phyloP scores from a whole-genome alignment of 495 filamentous ascomycete species.

The Aspergillus diversus region DNA sequence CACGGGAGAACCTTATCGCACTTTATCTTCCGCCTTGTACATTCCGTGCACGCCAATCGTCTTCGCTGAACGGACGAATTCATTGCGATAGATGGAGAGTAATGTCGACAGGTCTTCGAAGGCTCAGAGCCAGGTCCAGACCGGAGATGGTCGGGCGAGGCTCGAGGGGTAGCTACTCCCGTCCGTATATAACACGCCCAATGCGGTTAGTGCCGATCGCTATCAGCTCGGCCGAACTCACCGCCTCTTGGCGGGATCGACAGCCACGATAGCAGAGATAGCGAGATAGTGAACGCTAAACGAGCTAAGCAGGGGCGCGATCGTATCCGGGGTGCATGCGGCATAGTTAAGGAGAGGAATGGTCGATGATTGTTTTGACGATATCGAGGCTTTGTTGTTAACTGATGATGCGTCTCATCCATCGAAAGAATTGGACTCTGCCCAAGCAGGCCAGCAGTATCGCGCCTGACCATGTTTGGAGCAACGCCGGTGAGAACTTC shows the following conservation, averaged over 20 bases:
- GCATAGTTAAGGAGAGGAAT: background rate
- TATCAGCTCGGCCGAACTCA: conserved; percentile 10
- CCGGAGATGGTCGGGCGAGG: background rate
- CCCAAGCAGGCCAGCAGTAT: conserved; percentile 20
- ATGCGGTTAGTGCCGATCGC: background rate
- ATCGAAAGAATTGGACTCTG: conserved; percentile 7
- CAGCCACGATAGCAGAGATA: conserved; percentile 6
- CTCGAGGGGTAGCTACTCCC: background rate
- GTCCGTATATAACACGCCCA: background rate
- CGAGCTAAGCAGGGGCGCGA: background rate
- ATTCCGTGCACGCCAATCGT: conserved; percentile 14
- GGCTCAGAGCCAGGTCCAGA: background rate
- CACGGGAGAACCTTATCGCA: conserved; percentile 17
- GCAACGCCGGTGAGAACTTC: conserved; percentile 13
- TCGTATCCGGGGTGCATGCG: background rate
- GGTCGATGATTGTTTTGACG: background rate
- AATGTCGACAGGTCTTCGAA: background rate
- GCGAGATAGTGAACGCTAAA: background rate
- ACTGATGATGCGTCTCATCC: conserved; percentile 10
- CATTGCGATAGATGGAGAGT: background rate
- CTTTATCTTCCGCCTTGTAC: conserved; percentile 12
- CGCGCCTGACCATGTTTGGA: conserved; percentile 18
- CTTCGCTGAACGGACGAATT: conserved; percentile 1
- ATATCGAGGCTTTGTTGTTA: background rate
- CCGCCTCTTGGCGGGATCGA: too few relatives aligned